phyloP scores from a whole-genome alignment of 2,329 filamentous ascomycete genomes.

The Sclerotinia sclerotiorum region DNA sequence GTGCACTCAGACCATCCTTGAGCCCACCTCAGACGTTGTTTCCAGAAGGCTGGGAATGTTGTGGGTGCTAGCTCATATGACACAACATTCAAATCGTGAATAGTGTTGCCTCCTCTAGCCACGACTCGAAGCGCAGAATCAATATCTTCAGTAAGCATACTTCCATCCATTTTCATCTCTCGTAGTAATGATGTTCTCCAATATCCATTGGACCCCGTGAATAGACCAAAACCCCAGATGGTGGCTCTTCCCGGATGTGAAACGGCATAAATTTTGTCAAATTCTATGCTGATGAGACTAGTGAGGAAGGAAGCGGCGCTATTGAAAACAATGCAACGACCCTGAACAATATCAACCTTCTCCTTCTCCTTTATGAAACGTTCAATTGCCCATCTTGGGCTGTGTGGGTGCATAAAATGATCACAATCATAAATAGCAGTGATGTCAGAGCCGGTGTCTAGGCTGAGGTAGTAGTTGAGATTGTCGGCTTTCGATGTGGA shows the following conservation, averaged over 20 bases:
- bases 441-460: constrained; percentile 48
- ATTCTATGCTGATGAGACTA: constrained; percentile 50
- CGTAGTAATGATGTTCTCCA: constrained; percentile 48
- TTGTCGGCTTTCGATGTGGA: constrained; percentile 53
- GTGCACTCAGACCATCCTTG: constrained; percentile 44
- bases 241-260: constrained; percentile 50
- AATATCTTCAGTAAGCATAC: constrained; percentile 52
- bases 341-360: constrained; percentile 50
- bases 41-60: constrained; percentile 48
- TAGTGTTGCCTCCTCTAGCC: constrained; percentile 43
- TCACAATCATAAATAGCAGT: constrained; percentile 52
- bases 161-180: constrained; percentile 49
- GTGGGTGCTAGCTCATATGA: constrained; percentile 51
- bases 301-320: constrained; percentile 46
- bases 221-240: constrained; percentile 50
- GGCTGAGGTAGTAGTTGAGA: constrained; percentile 49
- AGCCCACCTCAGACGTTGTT: constrained; percentile 50
- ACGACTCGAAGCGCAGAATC: constrained; percentile 48
- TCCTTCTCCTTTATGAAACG: constrained; percentile 45
- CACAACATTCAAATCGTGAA: constrained; percentile 51
- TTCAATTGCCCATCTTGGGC: constrained; percentile 50
- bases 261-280: constrained; percentile 53
- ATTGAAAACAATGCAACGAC: constrained; percentile 51
- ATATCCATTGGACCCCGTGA: constrained; percentile 48
- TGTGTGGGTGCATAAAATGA: constrained; percentile 51